Evolutionary conservation across 1,284 basidiomycete genomes (phyloP).

Genomic region (Ceraceosorus guamensis): DNA sequence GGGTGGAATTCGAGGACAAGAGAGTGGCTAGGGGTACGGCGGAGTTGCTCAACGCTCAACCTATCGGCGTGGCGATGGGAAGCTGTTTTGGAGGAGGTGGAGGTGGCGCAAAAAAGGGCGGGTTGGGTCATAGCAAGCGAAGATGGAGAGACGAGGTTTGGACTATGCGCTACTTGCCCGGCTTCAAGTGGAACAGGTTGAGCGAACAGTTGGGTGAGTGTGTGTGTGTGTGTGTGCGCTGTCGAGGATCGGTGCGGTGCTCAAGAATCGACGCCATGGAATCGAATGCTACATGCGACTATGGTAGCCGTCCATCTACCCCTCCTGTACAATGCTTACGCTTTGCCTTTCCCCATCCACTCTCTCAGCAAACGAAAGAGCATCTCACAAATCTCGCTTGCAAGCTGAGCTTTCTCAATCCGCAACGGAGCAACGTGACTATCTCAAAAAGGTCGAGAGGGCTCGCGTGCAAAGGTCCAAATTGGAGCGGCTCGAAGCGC

Average conservation of each 20-base stretch:
- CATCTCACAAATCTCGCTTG: constrained; percentile 75
- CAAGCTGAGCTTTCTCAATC: constrained; percentile 88
- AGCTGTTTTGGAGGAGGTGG: constrained; percentile 19
- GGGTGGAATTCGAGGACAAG: constrained; percentile 96
- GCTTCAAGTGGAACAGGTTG: constrained; percentile 98
- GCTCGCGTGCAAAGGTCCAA: constrained; percentile 84
- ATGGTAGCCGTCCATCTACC: too few relatives aligned
- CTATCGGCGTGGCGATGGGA: constrained; percentile 58
- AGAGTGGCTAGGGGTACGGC: constrained; percentile 81
- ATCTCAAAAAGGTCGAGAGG: constrained; percentile 88
- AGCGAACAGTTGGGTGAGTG: constrained; percentile 95
- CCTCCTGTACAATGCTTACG: too few relatives aligned
- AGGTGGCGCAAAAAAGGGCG: constrained; percentile 25
- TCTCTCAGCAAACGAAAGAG: constrained; percentile 76
- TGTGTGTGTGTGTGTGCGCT: background rate
- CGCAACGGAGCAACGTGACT: constrained; percentile 80
- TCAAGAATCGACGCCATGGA: background rate
- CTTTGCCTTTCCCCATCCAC: too few relatives aligned
- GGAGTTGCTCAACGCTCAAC: constrained; percentile 89
- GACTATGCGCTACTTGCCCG: constrained; percentile 98
- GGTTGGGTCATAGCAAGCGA: constrained; percentile 14
- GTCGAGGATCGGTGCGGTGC: background rate
- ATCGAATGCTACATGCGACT: background rate
- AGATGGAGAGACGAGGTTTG: constrained; percentile 90
- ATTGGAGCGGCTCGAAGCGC: too few relatives aligned